Evolutionary conservation across 2,329 filamentous ascomycete species (phyloP).

Genomic region (Calonectria honghensis): DNA sequence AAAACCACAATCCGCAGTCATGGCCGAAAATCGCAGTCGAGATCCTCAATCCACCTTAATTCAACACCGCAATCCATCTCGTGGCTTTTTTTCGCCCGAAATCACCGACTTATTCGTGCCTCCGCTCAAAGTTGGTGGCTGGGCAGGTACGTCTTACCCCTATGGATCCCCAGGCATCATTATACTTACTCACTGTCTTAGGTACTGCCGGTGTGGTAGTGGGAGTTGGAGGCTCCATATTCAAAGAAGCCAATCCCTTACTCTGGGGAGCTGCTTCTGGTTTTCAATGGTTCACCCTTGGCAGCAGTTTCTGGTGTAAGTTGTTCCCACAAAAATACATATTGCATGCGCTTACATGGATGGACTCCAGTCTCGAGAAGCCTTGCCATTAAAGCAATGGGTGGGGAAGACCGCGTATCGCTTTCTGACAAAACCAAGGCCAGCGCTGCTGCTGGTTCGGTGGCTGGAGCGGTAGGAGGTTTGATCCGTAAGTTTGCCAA

Average conservation of each 20-base stretch:
- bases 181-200: conserved; percentile 53
- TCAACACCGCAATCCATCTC: conserved; percentile 52
- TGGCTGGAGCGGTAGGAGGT: conserved; percentile 78
- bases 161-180: background rate
- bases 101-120: conserved; percentile 67
- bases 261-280: conserved; percentile 84
- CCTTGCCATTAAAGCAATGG: conserved; percentile 68
- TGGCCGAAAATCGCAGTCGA: conserved; percentile 46
- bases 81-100: conserved; percentile 65
- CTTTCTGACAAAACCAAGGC: conserved; percentile 77
- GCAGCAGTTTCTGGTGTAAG: conserved; percentile 85
- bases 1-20: conserved; percentile 7
- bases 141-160: conserved; percentile 68
- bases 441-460: conserved; percentile 81
- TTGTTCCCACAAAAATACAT: conserved; percentile 33
- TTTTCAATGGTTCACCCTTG: conserved; percentile 87
- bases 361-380: conserved; percentile 67
- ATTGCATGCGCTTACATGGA: conserved; percentile 37
- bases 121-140: conserved; percentile 76
- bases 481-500: conserved; percentile 67
- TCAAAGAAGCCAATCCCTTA: conserved; percentile 79
- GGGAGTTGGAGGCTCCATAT: conserved; percentile 82
- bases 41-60: conserved; percentile 47
- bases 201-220: conserved; percentile 77
- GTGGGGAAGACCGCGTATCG: conserved; percentile 71